Evolutionary conservation across 1,284 basidiomycete genomes (phyloP), one percentile per base, ranked within the genome.

Genomic region (Schizophyllum commune): DNA sequence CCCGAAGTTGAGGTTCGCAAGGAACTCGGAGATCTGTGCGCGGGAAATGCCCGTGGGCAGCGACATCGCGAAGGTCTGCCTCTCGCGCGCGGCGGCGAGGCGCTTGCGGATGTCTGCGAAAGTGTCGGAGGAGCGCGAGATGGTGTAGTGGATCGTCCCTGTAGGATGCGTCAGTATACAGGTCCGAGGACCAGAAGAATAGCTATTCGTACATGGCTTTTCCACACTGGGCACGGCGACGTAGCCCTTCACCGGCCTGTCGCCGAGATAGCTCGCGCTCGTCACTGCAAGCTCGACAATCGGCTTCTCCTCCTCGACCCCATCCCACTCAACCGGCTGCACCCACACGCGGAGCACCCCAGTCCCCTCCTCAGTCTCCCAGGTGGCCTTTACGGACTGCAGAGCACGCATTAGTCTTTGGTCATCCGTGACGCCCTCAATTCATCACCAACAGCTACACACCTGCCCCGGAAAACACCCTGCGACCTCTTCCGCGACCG

Each of bases 381-480:
- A 83, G 4, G 83, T 81, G 64, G 83, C 83, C 64, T 75, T 76
- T 22, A 92, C 75, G 32, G 83, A 82, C 84, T 85, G 61, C 13
- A 47, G 56, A 13, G 56, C 27, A 58, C 60, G 51, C 39, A 52
- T 56, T 56, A 19, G 47, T 47, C 11, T 51, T n/a, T n/a, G 55
- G 27, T 65, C 52, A 51, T 3, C 15, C 15, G n/a, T 32, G 2
- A 27, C 27, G 3, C 27, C 2, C 27, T 27, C 27, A 27, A 3
- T 5, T 5, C 27, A 3, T 27, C 27, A 27, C 27, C n/a, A 7
- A 59, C 53, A 58, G 39, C 39, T 15, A 69, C 82, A 58, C 59
- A 89, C 90, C 75, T 91, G 73, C 7, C 80, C 72, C 0, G 91
- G 91, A 73, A 89, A 94, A 60, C 83, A 79, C 0, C 71, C 68